These are phyloP conservation scores for Aspergillus sp. DNA, from an alignment of 2,329 filamentous ascomycete genomes.

Conservation along the genomic window DNA sequence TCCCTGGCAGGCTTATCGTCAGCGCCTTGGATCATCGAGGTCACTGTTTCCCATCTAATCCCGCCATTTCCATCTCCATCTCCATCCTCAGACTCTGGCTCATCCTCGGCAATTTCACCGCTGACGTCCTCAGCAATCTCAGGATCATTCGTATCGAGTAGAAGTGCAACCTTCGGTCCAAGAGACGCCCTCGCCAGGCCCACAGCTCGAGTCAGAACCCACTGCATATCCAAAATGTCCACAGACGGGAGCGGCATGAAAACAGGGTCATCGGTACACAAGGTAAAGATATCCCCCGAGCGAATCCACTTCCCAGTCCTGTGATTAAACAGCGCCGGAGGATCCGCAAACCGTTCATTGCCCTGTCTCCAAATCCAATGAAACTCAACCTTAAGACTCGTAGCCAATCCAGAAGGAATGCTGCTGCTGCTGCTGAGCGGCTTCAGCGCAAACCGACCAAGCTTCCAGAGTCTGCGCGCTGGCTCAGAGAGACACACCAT, in stretches of 20 bases:
- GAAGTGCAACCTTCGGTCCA: too few species aligned
- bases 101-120: too few species aligned
- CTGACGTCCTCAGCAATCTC: too few species aligned
- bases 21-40: too few species aligned
- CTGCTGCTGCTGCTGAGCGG: background rate
- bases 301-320: background rate
- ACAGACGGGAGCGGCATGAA: background rate
- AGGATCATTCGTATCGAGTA: too few species aligned
- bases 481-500: background rate
- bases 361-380: too few species aligned
- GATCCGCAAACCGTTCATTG: too few species aligned
- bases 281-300: background rate
- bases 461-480: background rate
- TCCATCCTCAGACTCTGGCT: too few species aligned
- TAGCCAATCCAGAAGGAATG: too few species aligned
- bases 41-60: too few species aligned
- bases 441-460: background rate
- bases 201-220: background rate
- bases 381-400: fast-evolving
- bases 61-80: too few species aligned
- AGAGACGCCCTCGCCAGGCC: background rate
- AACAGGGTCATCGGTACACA: background rate
- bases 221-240: background rate
- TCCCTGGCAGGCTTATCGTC: too few species aligned
- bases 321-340: background rate